A percentile compares a stretch with the other conserved stretches of the same genome.
phyloP scores from a whole-genome alignment of 139 green algal species.

The Chlorella sp. region DNA sequence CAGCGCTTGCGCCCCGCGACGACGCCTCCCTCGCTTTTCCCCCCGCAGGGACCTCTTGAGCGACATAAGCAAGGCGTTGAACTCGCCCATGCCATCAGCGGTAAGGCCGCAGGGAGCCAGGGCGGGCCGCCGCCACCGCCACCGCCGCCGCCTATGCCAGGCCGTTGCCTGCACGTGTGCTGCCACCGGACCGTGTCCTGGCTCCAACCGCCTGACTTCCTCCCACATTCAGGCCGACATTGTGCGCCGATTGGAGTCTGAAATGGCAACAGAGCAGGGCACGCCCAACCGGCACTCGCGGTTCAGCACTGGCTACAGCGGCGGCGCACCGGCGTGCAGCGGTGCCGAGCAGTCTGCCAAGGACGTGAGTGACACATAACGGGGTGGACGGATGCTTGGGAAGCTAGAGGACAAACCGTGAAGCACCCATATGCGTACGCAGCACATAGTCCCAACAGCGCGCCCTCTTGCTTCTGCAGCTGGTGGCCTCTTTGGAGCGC shows the following conservation, averaged over 20 bases:
- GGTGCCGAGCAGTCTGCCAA: not conserved
- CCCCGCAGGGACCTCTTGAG: slow-evolving; percentile 2
- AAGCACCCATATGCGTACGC: too few species aligned
- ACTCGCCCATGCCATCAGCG: not conserved
- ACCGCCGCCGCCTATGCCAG: not conserved
- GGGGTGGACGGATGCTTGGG: too few species aligned
- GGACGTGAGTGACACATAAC: not conserved
- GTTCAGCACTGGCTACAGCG: not conserved
- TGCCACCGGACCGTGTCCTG: not conserved
- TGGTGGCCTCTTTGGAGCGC: slow-evolving; percentile 6
- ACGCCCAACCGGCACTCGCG: not conserved
- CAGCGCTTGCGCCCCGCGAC: not conserved
- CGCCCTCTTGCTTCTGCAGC: not conserved
- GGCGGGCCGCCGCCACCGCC: not conserved
- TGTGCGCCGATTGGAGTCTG: not conserved
- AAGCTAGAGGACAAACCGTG: too few species aligned
- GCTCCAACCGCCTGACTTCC: not conserved
- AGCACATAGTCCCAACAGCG: not conserved
- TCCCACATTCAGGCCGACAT: not conserved
- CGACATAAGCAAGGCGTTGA: not conserved
- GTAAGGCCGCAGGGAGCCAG: not conserved
- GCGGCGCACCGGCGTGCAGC: not conserved
- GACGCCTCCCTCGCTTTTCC: not conserved
- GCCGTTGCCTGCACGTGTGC: not conserved
- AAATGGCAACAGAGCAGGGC: not conserved